Conservation (phyloP, 495 filamentous ascomycete species). For the Podospora sp. region DNA sequence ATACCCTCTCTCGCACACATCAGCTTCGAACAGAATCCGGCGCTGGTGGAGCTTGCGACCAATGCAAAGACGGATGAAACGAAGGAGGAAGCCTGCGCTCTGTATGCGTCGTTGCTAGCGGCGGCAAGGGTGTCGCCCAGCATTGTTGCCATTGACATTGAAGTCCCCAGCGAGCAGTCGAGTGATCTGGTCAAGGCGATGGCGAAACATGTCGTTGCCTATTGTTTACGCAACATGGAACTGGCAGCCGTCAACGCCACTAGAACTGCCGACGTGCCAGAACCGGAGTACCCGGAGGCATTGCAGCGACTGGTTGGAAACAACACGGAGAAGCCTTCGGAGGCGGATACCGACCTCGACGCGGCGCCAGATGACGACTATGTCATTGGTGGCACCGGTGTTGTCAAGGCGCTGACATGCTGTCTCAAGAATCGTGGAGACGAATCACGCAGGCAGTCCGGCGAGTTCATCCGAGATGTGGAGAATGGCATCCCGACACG, state of each 20-base stretch:
- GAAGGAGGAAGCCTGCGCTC: conserved; percentile 90
- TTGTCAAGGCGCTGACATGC: conserved; percentile 90
- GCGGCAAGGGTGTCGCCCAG: conserved; percentile 82
- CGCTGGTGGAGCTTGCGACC: conserved; percentile 63
- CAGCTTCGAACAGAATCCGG: conserved; percentile 82
- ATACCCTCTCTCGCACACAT: conserved; percentile 80
- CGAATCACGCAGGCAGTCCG: conserved; percentile 53
- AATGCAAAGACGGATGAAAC: conserved; percentile 67
- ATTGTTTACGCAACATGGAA: conserved; percentile 90
- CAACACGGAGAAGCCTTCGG: conserved; percentile 60
- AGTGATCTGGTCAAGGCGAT: conserved; percentile 90
- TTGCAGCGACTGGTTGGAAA: conserved; percentile 60
- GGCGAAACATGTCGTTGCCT: conserved; percentile 90
- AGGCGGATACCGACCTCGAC: conserved; percentile 65
- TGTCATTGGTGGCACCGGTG: conserved; percentile 91
- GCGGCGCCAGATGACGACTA: conserved; percentile 88
- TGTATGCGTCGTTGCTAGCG: conserved; percentile 89
- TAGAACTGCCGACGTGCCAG: conserved; percentile 38
- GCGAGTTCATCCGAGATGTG: conserved; percentile 46
- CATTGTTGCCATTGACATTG: conserved; percentile 88
- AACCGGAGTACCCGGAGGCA: conserved; percentile 55
- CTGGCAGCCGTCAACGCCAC: conserved; percentile 28
- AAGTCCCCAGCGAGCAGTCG: conserved; percentile 75
- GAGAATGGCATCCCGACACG: conserved; percentile 33
- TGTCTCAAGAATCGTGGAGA: conserved; percentile 77